Evolutionary conservation across 495 filamentous ascomycete genomes (phyloP), one percentile per base, ranked within the genome.

Genomic region (Aspergillus ostianus): DNA sequence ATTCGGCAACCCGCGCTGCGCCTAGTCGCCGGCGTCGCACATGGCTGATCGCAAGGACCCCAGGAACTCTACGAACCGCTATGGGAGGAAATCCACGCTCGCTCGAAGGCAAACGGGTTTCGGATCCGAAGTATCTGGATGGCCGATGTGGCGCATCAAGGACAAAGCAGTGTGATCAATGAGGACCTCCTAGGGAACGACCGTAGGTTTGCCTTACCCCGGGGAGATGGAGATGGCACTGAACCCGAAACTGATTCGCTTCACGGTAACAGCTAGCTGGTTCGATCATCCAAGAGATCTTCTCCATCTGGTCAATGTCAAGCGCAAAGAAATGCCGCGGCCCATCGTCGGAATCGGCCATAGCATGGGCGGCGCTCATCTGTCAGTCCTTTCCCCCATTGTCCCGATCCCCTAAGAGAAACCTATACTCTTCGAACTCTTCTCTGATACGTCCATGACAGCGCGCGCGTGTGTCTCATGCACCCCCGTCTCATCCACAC

Each of bases 331-430:
- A 57, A 95, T 98, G 90, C 86, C 89, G 4, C 88, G 90, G 12
- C 93, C 94, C 6, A 73, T 97, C n/a, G 74, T 97, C 57, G 94
- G 93, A 29, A 70, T 98, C 4, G 94, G 94, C 20, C 94, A 98
- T 74, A 93, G 89, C 69, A 89, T 92, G 80, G 94, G 94, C 63
- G 93, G 83, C 59, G 83, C 82, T 67, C 82, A 89, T 53, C 82
- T 84, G 76, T 82, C 21, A 65, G 76, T 67, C 41, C n/a, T 18
- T 12, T 23, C 36, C 23, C 23, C 23, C 4, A 26, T 26, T 4
- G 4, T 26, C 23, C 23, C 23, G 4, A 26, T 4, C 23, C 23
- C 23, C 18, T 19, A n/a, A 8, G 30, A 12, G 17, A n/a, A 36
- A 7, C n/a, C 36, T 12, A 41, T 41, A 10, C 7, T 10, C 29